Conservation (phyloP, 805 yeast species). For the Candida rishiriensis region DNA sequence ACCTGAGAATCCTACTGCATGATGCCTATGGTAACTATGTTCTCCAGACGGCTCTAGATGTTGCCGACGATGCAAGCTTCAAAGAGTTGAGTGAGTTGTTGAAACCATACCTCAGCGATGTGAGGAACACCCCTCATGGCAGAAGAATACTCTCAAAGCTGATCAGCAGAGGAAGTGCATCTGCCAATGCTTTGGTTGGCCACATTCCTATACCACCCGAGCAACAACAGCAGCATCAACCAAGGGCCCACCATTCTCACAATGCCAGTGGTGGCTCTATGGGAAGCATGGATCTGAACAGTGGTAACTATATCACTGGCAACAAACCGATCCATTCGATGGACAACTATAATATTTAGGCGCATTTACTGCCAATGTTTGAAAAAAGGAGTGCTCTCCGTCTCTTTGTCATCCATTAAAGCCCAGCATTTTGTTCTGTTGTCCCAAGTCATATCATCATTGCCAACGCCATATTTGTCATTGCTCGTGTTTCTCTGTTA, state of each 20-base stretch:
- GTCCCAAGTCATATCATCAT: background rate
- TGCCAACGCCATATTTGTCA: no score
- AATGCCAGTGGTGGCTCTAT: background rate
- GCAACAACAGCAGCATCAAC: background rate
- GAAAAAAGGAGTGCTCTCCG: background rate
- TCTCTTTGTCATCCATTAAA: background rate
- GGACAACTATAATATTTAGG: slow-evolving; percentile 7
- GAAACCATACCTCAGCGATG: slow-evolving; percentile 71
- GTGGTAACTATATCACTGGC: background rate
- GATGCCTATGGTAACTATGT: slow-evolving; percentile 61
- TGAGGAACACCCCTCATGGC: slow-evolving; percentile 93
- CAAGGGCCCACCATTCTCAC: background rate
- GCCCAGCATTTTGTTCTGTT: background rate
- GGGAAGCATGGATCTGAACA: background rate
- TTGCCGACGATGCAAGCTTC: slow-evolving; percentile 48
- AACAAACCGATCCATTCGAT: slow-evolving; percentile 8
- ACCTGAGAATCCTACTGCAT: slow-evolving; percentile 42
- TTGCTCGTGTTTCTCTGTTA: no score
- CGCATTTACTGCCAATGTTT: slow-evolving; percentile 1
- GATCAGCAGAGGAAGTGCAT: slow-evolving; percentile 30
- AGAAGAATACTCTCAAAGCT: slow-evolving; percentile 76
- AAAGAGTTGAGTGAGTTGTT: slow-evolving; percentile 51
- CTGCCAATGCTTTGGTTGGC: slow-evolving; percentile 6
- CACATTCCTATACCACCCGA: background rate
- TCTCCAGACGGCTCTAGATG: slow-evolving; percentile 55